Evolutionary conservation across 108 stramenopile genomes (phyloP).

Genomic region (Pseudonitzschia multiseries): DNA sequence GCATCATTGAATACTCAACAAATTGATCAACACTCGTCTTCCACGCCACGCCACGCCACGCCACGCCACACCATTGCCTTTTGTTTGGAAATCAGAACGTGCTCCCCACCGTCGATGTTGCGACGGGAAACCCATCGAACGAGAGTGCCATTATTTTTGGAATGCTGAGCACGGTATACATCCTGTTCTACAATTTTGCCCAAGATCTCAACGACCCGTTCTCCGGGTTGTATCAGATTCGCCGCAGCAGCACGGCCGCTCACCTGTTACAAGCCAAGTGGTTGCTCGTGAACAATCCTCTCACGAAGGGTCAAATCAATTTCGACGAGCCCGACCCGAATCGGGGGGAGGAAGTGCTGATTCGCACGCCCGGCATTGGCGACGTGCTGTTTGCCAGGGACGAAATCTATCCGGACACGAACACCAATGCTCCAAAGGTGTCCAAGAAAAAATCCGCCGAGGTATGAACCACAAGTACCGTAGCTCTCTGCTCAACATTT

Average conservation of each 20-base stretch:
- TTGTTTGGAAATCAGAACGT: constrained; percentile 3
- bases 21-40: too few relatives aligned
- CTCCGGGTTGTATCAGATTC: constrained; percentile 68
- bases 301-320: constrained; percentile 34
- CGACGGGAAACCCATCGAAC: constrained; percentile 35
- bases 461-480: too few relatives aligned
- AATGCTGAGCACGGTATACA: constrained; percentile 48
- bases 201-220: constrained; percentile 70
- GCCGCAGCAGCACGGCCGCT: constrained; percentile 50
- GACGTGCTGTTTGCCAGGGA: constrained; percentile 4
- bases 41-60: too few relatives aligned
- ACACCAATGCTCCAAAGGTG: too few relatives aligned
- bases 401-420: constrained; percentile 1
- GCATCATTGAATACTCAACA: too few relatives aligned
- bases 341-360: not conserved
- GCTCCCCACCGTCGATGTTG: constrained; percentile 38
- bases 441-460: too few relatives aligned
- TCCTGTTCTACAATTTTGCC: constrained; percentile 68
- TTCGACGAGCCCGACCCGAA: constrained; percentile 36
- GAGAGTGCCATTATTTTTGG: constrained; percentile 60
- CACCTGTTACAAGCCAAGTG: constrained; percentile 63
- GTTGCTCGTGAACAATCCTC: constrained; percentile 62
- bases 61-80: not conserved
- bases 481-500: too few relatives aligned
- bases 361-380: constrained; percentile 7